A percentile compares a stretch with the other conserved stretches of the same genome.
These are phyloP conservation scores for Pascua guehoae DNA, from an alignment of 1,284 basidiomycete genomes.

Conservation along the genomic window DNA sequence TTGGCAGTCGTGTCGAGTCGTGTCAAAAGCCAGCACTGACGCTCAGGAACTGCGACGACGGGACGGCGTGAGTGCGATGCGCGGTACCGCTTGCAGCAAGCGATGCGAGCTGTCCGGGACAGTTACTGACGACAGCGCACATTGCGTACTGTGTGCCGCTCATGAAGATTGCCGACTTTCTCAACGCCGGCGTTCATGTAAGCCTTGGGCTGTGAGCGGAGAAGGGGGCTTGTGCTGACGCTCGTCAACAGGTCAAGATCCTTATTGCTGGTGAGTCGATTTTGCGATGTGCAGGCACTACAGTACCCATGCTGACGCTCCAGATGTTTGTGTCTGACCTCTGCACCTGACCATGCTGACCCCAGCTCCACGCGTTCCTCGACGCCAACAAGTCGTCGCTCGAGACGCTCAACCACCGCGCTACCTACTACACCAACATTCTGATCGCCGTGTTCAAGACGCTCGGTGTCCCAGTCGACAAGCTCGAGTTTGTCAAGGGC, in stretches of 20 bases:
- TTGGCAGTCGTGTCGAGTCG: background rate
- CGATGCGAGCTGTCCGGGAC: background rate
- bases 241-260: slow-evolving; percentile 65
- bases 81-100: too few species aligned
- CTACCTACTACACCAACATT: slow-evolving; percentile 83
- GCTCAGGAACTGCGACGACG: slow-evolving; percentile 81
- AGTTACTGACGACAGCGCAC: slow-evolving; percentile 62
- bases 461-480: slow-evolving; percentile 84
- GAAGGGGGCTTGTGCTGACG: background rate
- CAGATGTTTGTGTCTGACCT: slow-evolving; percentile 13
- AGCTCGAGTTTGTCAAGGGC: slow-evolving; percentile 80
- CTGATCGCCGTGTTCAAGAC: slow-evolving; percentile 78
- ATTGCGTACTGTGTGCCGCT: slow-evolving; percentile 96
- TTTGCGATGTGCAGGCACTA: background rate
- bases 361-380: slow-evolving; percentile 93
- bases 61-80: slow-evolving; percentile 70
- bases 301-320: slow-evolving; percentile 2
- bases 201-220: slow-evolving; percentile 8
- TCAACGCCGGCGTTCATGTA: slow-evolving; percentile 81
- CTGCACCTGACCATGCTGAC: background rate
- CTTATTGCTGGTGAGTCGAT: slow-evolving; percentile 70
- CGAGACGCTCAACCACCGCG: slow-evolving; percentile 85
- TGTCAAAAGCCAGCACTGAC: slow-evolving; percentile 25
- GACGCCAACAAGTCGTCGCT: slow-evolving; percentile 97
- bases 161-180: slow-evolving; percentile 94